Evolutionary conservation across 352 stramenopile species (phyloP), one percentile per base, ranked within the genome.

Genomic region (Pythium chondricola): DNA sequence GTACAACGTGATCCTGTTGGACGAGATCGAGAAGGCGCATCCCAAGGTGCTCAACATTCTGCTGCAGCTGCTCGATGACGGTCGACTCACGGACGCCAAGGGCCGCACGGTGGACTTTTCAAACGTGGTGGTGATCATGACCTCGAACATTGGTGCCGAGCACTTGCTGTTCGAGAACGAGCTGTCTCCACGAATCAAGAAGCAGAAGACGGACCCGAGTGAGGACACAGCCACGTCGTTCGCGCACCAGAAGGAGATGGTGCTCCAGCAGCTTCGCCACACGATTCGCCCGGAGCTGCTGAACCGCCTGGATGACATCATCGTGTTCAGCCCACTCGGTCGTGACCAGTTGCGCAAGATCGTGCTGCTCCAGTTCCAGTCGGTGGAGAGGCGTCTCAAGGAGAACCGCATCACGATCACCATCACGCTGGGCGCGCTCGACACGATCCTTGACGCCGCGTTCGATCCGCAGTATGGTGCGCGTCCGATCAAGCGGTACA

Each of bases 21-120:
- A 99, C 58, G 95, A 99, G 60, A 95, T 99, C 27, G 96, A 99
- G 69, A 99, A 99, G 64, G 96, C 96, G 6, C 95, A 99, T 59
- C 70, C 69, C 8, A 89, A 98, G 49, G 93, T 99, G 30, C 76
- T 98, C 30, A 98, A 98, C 43, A 75, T 98, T 51, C 55, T 99
- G 33, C 65, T 99, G 7, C 96, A 99, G 71, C 67, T 99, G 8
- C 69, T 99, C 2, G 96, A 99, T 60, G 96, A 99, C 65, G 97
- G 97, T 14, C 86, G 96, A 6, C 60, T 99, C 35, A 99, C 96
- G 6, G 97, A 99, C 63, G 92, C 74, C 25, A 88, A 97, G 58
- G 95, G 95, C 43, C 69, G 90, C 18, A 97, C 91, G n/a, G 89
- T 99, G 5, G 93, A 98, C 52, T 99, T 99, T 57, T 85, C 78